phyloP scores from a whole-genome alignment of 2,329 filamentous ascomycete genomes.

The Parastagonospora nodorum region DNA sequence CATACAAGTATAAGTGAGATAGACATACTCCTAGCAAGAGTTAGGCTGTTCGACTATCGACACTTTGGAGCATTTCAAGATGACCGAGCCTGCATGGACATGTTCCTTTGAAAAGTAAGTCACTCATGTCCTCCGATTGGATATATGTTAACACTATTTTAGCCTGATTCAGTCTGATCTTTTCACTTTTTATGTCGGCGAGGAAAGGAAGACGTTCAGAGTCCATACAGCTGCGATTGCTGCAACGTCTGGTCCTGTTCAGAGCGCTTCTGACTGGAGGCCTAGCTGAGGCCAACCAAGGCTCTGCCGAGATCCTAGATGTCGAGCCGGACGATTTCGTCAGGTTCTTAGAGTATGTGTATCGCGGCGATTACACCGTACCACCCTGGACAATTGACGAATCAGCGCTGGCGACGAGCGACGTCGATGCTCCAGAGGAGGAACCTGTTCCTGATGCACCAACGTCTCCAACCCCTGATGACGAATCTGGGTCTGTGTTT shows the following conservation, averaged over 20 bases:
- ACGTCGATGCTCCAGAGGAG: no score
- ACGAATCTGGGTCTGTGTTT: no score
- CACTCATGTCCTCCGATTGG: fast-evolving
- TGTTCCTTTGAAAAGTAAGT: conserved; percentile 17
- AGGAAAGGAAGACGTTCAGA: conserved; percentile 15
- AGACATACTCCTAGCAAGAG: no score
- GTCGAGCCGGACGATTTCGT: conserved; percentile 29
- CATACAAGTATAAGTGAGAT: no score
- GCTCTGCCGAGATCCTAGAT: conserved; percentile 19
- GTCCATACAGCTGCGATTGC: conserved; percentile 29
- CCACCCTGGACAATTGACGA: conserved; percentile 10
- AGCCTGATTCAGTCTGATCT: conserved; percentile 25
- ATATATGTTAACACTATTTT: neutral
- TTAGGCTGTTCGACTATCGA: no score
- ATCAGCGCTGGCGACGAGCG: no score
- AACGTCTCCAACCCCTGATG: no score
- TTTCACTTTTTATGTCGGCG: conserved; percentile 33
- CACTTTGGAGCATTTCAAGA: neutral
- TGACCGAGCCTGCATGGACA: conserved; percentile 1
- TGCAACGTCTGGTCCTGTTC: conserved; percentile 19
- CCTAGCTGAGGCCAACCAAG: conserved; percentile 22
- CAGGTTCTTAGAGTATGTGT: conserved; percentile 34
- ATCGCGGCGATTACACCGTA: conserved; percentile 26
- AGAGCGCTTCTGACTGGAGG: conserved; percentile 24
- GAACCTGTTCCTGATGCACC: no score